A percentile compares a stretch with the other conserved stretches of the same genome.
Conservation (phyloP, 2,329 filamentous ascomycete genomes). For the Trematosphaeria pertusa region DNA sequence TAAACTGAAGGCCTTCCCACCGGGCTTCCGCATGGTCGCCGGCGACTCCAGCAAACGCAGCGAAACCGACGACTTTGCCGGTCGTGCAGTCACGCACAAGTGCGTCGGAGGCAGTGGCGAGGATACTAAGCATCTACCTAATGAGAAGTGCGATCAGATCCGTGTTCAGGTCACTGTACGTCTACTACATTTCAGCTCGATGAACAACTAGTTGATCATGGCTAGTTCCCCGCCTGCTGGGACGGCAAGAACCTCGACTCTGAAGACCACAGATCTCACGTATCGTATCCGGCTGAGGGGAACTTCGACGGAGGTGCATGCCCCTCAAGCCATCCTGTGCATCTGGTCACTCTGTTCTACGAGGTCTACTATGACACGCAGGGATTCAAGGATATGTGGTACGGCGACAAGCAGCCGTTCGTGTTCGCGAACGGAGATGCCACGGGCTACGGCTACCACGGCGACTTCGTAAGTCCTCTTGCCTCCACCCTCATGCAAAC, state of each 20-base stretch:
- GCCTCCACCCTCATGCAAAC: background rate
- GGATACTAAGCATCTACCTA: constrained; percentile 68
- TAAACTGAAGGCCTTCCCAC: constrained; percentile 72
- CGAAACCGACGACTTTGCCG: constrained; percentile 53
- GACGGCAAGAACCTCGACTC: constrained; percentile 66
- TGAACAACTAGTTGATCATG: constrained; percentile 51
- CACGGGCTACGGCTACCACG: constrained; percentile 74
- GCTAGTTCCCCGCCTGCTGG: constrained; percentile 77
- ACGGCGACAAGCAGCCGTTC: constrained; percentile 53
- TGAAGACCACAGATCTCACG: constrained; percentile 66
- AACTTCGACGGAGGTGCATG: constrained; percentile 61
- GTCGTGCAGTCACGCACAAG: constrained; percentile 62
- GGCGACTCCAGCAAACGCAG: constrained; percentile 68
- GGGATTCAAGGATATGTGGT: constrained; percentile 56
- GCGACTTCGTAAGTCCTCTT: constrained; percentile 62
- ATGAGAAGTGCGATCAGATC: constrained; percentile 69
- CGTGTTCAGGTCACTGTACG: constrained; percentile 71
- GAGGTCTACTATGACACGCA: constrained; percentile 63
- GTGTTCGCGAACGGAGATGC: constrained; percentile 73
- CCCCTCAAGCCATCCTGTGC: constrained; percentile 59
- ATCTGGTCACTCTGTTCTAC: constrained; percentile 65
- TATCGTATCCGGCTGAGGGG: constrained; percentile 62
- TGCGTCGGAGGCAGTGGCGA: constrained; percentile 56
- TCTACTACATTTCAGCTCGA: constrained; percentile 64
- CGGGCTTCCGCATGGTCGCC: constrained; percentile 73